Percentiles rank a stretch among this genome's conserved stretches.
Evolutionary conservation across 768 basidiomycete species (phyloP).

Genomic region (Asterophora parasitica): DNA sequence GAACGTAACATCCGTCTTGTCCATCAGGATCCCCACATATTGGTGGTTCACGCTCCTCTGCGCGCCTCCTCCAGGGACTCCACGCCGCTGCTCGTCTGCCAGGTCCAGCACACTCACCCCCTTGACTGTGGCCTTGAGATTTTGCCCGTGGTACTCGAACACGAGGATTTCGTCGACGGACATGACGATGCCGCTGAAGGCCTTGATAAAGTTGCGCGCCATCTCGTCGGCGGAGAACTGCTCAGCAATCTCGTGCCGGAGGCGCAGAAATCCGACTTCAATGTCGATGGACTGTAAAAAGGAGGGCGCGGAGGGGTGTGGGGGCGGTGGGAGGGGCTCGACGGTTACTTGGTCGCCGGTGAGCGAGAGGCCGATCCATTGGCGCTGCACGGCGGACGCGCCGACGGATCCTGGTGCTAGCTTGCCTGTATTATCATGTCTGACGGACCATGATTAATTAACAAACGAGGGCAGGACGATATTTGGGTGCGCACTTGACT

Average conservation of each 20-base stretch:
- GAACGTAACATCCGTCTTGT: slow-evolving; percentile 88
- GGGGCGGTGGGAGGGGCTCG: slow-evolving; percentile 52
- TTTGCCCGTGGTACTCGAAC: slow-evolving; percentile 87
- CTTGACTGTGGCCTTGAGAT: slow-evolving; percentile 67
- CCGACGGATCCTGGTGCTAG: slow-evolving; percentile 68
- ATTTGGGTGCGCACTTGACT: slow-evolving; percentile 49
- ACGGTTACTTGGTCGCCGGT: slow-evolving; percentile 73
- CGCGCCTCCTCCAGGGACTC: slow-evolving; percentile 21
- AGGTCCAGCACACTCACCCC: slow-evolving; percentile 57
- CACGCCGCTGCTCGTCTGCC: slow-evolving; percentile 52
- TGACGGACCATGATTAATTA: slow-evolving; percentile 22
- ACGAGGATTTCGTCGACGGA: slow-evolving; percentile 64
- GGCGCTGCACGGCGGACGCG: slow-evolving; percentile 72
- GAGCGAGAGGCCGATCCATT: slow-evolving; percentile 86
- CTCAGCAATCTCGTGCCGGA: slow-evolving; percentile 50
- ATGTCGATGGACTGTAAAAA: slow-evolving; percentile 80
- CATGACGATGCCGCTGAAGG: slow-evolving; percentile 70
- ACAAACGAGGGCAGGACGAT: neutral
- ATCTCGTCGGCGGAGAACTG: slow-evolving; percentile 90
- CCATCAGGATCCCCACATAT: slow-evolving; percentile 74
- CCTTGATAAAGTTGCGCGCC: slow-evolving; percentile 64
- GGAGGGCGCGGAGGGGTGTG: slow-evolving; percentile 44
- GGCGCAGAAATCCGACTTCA: slow-evolving; percentile 63
- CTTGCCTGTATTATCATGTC: slow-evolving; percentile 75
- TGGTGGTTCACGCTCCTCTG: slow-evolving; percentile 23